Evolutionary conservation across 164 flowering plant species (phyloP).

Genomic region (Vitis rotundifolia): DNA sequence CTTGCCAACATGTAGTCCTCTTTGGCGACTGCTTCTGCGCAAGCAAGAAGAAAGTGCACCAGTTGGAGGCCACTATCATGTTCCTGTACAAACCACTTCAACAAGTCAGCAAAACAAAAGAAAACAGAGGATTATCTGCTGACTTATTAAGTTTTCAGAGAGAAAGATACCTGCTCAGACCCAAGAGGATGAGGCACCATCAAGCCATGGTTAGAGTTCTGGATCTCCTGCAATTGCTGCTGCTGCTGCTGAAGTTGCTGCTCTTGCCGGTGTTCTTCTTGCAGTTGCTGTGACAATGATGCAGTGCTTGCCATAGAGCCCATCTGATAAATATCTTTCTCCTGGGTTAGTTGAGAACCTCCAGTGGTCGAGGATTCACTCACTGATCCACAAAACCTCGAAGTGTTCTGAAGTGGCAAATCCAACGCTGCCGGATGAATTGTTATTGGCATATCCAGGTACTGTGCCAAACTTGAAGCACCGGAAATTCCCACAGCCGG

Average conservation of each 20-base stretch:
- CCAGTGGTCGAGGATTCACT: slow-evolving; percentile 16
- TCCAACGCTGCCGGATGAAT: slow-evolving; percentile 32
- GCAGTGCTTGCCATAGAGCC: slow-evolving; percentile 12
- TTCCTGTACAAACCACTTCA: slow-evolving; percentile 27
- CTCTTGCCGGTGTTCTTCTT: slow-evolving; percentile 21
- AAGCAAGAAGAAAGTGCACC: slow-evolving; percentile 75
- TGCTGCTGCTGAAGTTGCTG: slow-evolving; percentile 12
- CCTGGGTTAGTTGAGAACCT: slow-evolving; percentile 27
- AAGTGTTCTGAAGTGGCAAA: slow-evolving; percentile 16
- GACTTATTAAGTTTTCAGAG: background rate
- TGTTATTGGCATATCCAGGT: slow-evolving; percentile 26
- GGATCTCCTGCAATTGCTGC: slow-evolving; percentile 20
- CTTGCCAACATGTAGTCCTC: slow-evolving; percentile 67
- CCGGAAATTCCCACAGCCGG: slow-evolving; percentile 2
- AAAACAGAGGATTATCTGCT: no score
- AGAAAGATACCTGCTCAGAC: slow-evolving; percentile 43
- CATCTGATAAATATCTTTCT: slow-evolving; percentile 35
- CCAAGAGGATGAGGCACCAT: slow-evolving; percentile 28
- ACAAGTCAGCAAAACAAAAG: background rate
- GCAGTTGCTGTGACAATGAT: slow-evolving; percentile 34
- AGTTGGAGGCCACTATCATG: slow-evolving; percentile 79
- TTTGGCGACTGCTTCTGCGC: slow-evolving; percentile 76
- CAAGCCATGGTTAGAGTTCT: slow-evolving; percentile 25
- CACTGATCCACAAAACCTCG: slow-evolving; percentile 35
- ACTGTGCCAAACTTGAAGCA: slow-evolving; percentile 15